Base-by-base conservation (phyloP, 495 filamentous ascomycete genomes). In the Lasiosphaeria miniovina region DNA sequence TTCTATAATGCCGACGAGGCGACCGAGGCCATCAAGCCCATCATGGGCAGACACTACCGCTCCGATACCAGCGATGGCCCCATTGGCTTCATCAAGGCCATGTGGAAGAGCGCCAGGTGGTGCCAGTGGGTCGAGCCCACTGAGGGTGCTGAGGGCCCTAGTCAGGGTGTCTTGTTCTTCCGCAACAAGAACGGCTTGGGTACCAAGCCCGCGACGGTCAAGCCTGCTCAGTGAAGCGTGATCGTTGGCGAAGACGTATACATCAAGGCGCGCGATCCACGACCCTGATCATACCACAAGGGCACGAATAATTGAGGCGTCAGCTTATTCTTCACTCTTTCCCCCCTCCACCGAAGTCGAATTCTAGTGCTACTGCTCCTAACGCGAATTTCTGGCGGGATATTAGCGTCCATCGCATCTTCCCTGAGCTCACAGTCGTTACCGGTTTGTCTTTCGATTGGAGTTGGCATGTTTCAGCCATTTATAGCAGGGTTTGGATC, bases 1-100 rank as follows among this genome's bases (percentile, higher is more conserved):
- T 95, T 95, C 76, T 95, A 96, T 78, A 83, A 94, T 65, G 90
- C 91, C 64, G 90, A 94, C 68, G 90, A 94, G 76, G 91, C 91
- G 45, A 87, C 87, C 56, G 84, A 90, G 59, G 90, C 90, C 62
- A 90, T 96, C 76, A 88, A 88, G 75, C 83, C 84, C 45, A 80
- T 93, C 66, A 90, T 96, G 80, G 91, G 91, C 64, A 73, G 82
- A 54, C 87, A 91, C 77, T 95, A 96, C 76, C 86, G 87, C 57
- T 72, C 87, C 52, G 80, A 91, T 68, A 85, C 80, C 40, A 60
- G 71, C 61, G 86, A 74, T 36, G 84, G 84, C 49, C 80, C 90
- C 32, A 77, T 86, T 48, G 88, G 87, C 38, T 84, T 88, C 68
- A 63, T 89, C 65, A 78, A 79, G 71, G 78, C 84, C 60, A 68